Conservation (phyloP, 208 protist genomes). For the Wallacemonas sp. region DNA sequence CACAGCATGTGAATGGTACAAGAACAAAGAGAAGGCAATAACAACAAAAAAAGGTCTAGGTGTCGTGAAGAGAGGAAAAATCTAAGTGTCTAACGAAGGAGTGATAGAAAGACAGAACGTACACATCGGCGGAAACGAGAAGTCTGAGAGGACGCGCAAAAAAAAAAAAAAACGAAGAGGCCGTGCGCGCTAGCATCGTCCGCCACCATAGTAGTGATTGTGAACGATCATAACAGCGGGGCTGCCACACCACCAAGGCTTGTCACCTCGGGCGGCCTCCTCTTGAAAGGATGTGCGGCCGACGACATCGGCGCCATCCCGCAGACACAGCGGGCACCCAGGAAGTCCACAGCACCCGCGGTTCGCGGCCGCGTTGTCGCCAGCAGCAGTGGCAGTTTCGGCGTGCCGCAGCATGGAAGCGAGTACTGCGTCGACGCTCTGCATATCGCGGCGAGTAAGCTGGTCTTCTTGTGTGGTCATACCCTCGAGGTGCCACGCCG, state of each 20-base stretch:
- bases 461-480: not conserved
- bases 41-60: too few species aligned
- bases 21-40: too few species aligned
- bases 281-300: not conserved
- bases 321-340: not conserved
- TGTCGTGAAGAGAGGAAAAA: too few species aligned
- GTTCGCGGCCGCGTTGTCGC: too few species aligned
- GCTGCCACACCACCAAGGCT: conserved; percentile 20
- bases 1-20: too few species aligned
- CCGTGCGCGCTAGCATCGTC: not conserved
- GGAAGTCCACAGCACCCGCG: conserved; percentile 19
- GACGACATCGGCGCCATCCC: not conserved
- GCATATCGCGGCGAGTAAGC: conserved; percentile 17
- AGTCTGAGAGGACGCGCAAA: not conserved
- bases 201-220: conserved; percentile 38
- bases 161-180: conserved; percentile 5
- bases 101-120: too few species aligned
- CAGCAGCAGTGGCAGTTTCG: too few species aligned
- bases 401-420: conserved; percentile 17
- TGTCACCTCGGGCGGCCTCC: not conserved
- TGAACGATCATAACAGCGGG: conserved; percentile 47
- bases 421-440: conserved; percentile 32
- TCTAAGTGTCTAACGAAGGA: too few species aligned
- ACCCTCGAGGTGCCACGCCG: too few species aligned
- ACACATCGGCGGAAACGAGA: not conserved